phyloP scores from a whole-genome alignment of 1,284 basidiomycete genomes.

The Cryptococcus sp. region DNA sequence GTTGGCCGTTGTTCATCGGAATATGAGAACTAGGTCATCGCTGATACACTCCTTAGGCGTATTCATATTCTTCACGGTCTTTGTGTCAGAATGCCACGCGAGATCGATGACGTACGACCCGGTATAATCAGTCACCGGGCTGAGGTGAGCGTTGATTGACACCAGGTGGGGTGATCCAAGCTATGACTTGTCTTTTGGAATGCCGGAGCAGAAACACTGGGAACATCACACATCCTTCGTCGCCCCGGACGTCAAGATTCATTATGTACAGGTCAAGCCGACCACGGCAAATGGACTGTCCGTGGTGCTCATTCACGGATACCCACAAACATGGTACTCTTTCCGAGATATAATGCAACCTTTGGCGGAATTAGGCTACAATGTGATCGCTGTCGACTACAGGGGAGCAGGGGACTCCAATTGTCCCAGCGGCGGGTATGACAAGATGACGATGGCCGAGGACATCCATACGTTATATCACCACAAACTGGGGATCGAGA shows the following conservation, averaged over 20 bases:
- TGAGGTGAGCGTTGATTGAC: too few species aligned
- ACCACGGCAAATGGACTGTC: conserved; percentile 1
- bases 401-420: conserved; percentile 26
- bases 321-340: conserved; percentile 26
- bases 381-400: conserved; percentile 27
- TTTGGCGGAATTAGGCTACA: conserved; percentile 15
- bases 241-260: conserved; percentile 8
- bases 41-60: too few species aligned
- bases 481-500: conserved; percentile 16
- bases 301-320: conserved; percentile 25
- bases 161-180: too few species aligned
- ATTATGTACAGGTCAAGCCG: conserved; percentile 13
- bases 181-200: too few species aligned
- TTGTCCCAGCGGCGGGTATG: conserved; percentile 16
- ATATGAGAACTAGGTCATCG: too few species aligned
- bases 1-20: too few species aligned
- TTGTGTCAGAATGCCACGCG: too few species aligned
- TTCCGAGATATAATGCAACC: conserved; percentile 20
- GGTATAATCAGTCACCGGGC: too few species aligned
- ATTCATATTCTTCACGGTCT: too few species aligned
- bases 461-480: conserved; percentile 18
- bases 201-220: too few species aligned
- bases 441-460: conserved; percentile 23
- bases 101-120: too few species aligned
- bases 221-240: conserved; percentile 7